These are phyloP conservation scores for Fusarium falciforme DNA, from an alignment of 2,329 filamentous ascomycete genomes.

Conservation along the genomic window DNA sequence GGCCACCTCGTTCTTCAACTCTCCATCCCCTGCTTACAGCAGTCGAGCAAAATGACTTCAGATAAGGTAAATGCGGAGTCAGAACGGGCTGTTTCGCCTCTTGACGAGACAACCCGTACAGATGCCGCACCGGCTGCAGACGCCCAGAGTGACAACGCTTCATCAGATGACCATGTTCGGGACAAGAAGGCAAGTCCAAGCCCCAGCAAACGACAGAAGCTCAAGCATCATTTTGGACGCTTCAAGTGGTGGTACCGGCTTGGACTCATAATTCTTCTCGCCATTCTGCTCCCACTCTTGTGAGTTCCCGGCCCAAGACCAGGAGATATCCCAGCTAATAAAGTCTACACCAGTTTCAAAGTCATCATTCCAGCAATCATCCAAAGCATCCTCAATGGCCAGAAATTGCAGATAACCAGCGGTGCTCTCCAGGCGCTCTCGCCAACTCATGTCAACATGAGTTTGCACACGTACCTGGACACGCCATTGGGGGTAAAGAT, in stretches of 20 bases:
- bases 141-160: constrained; percentile 16
- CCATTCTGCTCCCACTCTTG: constrained; percentile 59
- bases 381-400: constrained; percentile 56
- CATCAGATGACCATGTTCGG: constrained; percentile 26
- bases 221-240: constrained; percentile 54
- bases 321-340: neutral
- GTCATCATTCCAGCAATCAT: constrained; percentile 60
- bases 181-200: constrained; percentile 18
- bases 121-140: neutral
- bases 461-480: constrained; percentile 51
- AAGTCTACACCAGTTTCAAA: constrained; percentile 52
- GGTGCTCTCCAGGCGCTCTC: constrained; percentile 51
- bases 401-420: constrained; percentile 52
- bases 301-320: constrained; percentile 44
- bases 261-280: constrained; percentile 54
- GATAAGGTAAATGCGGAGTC: neutral
- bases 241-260: constrained; percentile 59
- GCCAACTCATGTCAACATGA: constrained; percentile 49
- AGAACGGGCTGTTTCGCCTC: neutral
- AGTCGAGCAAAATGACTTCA: constrained; percentile 4
- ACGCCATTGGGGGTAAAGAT: constrained; percentile 53
- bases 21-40: neutral
- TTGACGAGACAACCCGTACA: neutral
- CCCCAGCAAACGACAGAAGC: constrained; percentile 49
- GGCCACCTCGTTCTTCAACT: neutral